A percentile compares a stretch with the other conserved stretches of the same genome.
Evolutionary conservation across 2,329 filamentous ascomycete species (phyloP).

Genomic region (Bisporella sp.): DNA sequence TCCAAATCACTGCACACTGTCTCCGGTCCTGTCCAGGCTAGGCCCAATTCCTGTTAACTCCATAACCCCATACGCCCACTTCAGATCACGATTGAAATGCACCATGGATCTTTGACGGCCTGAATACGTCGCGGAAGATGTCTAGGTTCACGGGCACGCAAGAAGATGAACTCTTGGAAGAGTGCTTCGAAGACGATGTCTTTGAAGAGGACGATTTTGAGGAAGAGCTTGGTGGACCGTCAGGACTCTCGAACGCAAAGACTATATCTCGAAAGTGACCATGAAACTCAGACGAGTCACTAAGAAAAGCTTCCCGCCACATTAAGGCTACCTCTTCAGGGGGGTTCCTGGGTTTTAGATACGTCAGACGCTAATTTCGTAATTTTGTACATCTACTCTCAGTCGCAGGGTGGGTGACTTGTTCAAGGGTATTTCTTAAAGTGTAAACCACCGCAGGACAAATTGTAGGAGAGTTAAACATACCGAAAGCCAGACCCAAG

Average conservation of each 20-base stretch:
- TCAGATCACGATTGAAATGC: not conserved
- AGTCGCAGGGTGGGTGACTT: too few relatives aligned
- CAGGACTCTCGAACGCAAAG: slow-evolving; percentile 56
- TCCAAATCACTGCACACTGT: too few relatives aligned
- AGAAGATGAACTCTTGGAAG: slow-evolving; percentile 3
- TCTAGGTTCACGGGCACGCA: slow-evolving; percentile 1
- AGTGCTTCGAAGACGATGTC: slow-evolving; percentile 14
- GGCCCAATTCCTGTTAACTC: not conserved
- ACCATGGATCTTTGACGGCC: not conserved
- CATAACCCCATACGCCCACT: not conserved
- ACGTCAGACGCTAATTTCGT: not conserved
- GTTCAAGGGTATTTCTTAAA: too few relatives aligned
- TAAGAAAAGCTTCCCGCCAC: slow-evolving; percentile 58
- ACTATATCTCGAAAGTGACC: slow-evolving; percentile 55
- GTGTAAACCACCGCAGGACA: too few relatives aligned
- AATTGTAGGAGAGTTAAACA: not conserved
- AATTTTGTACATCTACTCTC: not conserved
- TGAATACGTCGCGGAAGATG: slow-evolving; percentile 1
- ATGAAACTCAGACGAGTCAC: slow-evolving; percentile 49
- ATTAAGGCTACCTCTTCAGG: slow-evolving; percentile 57
- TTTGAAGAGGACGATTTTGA: slow-evolving; percentile 11
- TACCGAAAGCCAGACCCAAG: slow-evolving; percentile 53
- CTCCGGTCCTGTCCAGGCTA: not conserved
- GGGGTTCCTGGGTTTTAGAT: slow-evolving; percentile 38
- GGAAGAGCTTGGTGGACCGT: slow-evolving; percentile 39